Conservation (phyloP, 2,329 filamentous ascomycete species). For the Monosporascus sp. region DNA sequence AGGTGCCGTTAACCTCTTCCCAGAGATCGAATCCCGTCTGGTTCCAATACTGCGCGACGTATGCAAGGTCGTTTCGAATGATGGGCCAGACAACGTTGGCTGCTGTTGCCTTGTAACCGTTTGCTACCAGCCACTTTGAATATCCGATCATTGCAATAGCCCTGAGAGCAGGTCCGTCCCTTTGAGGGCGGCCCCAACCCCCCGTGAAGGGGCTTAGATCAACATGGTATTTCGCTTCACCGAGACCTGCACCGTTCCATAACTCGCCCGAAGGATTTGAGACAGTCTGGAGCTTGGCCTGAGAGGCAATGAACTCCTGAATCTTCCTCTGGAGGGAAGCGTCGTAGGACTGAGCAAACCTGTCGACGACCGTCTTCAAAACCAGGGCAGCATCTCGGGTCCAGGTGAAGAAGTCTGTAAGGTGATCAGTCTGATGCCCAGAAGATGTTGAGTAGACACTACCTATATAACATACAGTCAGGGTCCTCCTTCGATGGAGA, state of each 20-base stretch:
- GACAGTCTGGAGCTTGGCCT: constrained; percentile 61
- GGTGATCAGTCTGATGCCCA: constrained; percentile 6
- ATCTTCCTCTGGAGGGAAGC: constrained; percentile 53
- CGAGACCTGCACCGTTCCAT: constrained; percentile 50
- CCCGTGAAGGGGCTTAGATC: constrained; percentile 60
- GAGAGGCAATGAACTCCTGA: constrained; percentile 61
- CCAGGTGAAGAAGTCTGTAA: constrained; percentile 71
- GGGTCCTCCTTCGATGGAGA: constrained; percentile 49
- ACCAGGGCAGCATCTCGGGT: constrained; percentile 68
- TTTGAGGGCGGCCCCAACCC: constrained; percentile 71
- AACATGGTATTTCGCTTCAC: constrained; percentile 68
- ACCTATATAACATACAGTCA: constrained; percentile 41
- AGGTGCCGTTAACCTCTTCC: constrained; percentile 73
- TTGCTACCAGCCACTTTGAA: constrained; percentile 63
- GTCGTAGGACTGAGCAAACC: constrained; percentile 56
- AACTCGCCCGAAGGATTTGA: constrained; percentile 63
- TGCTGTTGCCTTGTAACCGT: constrained; percentile 57
- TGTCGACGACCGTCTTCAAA: constrained; percentile 64
- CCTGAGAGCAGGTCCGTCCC: constrained; percentile 72
- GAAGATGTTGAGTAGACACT: not conserved
- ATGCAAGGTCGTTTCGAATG: constrained; percentile 69
- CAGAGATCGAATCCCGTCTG: constrained; percentile 68
- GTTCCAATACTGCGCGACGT: constrained; percentile 69
- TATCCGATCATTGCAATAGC: constrained; percentile 70
- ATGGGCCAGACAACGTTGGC: constrained; percentile 63